Conservation (phyloP, 140 eudicot species). For the Cichorium intybus region DNA sequence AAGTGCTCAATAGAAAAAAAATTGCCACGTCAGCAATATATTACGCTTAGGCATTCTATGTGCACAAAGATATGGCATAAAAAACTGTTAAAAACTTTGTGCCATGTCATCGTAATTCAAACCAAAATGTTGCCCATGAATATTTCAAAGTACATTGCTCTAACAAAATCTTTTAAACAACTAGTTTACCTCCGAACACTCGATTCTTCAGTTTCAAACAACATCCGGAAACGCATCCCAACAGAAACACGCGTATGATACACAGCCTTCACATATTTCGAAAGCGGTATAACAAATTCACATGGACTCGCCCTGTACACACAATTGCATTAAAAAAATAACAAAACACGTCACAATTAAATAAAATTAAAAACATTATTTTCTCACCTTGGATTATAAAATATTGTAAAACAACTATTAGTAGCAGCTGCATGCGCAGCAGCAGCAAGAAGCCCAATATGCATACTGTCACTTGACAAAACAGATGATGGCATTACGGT, state of each 20-base stretch:
- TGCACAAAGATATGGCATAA: too few relatives aligned
- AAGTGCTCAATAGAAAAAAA: too few relatives aligned
- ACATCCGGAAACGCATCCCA: slow-evolving; percentile 99
- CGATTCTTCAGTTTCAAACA: slow-evolving; percentile 97
- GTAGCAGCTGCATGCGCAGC: slow-evolving; percentile 99
- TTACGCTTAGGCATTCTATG: neutral
- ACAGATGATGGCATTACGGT: slow-evolving; percentile 99
- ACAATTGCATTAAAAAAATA: slow-evolving; percentile 1
- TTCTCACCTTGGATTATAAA: slow-evolving; percentile 82
- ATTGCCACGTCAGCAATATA: neutral
- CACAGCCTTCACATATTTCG: slow-evolving; percentile 93
- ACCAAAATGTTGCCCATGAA: neutral
- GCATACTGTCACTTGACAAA: slow-evolving; percentile 97
- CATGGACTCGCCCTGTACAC: slow-evolving; percentile 94
- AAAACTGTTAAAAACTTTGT: too few relatives aligned
- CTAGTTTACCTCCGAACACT: slow-evolving; percentile 81
- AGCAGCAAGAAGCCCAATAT: slow-evolving; percentile 96
- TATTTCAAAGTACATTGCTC: too few relatives aligned
- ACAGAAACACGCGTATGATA: slow-evolving; percentile 97
- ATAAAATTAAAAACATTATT: neutral
- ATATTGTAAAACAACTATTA: slow-evolving; percentile 88
- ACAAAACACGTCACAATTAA: slow-evolving; percentile 10
- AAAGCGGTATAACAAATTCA: slow-evolving; percentile 85
- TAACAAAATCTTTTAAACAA: neutral
- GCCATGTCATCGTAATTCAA: neutral